Base-by-base conservation (phyloP, 768 basidiomycete species). In the Phanerodontia chrysosporium region DNA sequence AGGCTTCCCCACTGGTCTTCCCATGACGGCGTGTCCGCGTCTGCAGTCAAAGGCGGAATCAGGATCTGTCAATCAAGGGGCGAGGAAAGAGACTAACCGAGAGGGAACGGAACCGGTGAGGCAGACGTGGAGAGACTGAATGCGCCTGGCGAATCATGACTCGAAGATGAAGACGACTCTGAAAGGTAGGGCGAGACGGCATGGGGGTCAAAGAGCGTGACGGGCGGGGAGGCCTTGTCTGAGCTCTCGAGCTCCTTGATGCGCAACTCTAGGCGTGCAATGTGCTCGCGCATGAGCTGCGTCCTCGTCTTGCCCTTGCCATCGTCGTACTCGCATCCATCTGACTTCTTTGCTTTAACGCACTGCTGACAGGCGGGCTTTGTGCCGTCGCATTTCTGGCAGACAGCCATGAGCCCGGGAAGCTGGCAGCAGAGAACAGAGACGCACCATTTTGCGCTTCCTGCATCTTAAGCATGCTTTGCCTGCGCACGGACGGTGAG, bases 281-380 rank as follows among this genome's bases (percentile, higher is more conserved):
- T 88, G 66, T 86, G 87, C 69, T 92, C 90, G 58, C 88, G 84
- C 58, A 92, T 80, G 51, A 90, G 70, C 66, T 91, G 89, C 0
- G 90, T 91, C 61, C 89, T 80, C 46, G 88, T 90, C 76, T 90
- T 91, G 51, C 87, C 87, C 75, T 87, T 89, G 25, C 90, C 90
- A 72, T 92, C 90, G 64, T 92, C 90, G 69, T 91, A 92, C 66
- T 89, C 87, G 71, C 90, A 92, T 12, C 70, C 75, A 2, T 90
- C 87, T 52, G 75, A 76, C 69, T 90, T 90, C 79, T 91, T 91
- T 45, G 89, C 89, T 54, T 86, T 84, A 28, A 76, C 75, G 67
- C 90, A 92, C 67, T 92, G 90, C 62, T 87, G 86, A 62, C 90
- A 92, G 13, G 87, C 80, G 28, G 90, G 90, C 69, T 89, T 90